Percentiles rank a stretch among this genome's conserved stretches.
Conservation (phyloP, 2,329 filamentous ascomycete species). For the Arthroderma sp. region DNA sequence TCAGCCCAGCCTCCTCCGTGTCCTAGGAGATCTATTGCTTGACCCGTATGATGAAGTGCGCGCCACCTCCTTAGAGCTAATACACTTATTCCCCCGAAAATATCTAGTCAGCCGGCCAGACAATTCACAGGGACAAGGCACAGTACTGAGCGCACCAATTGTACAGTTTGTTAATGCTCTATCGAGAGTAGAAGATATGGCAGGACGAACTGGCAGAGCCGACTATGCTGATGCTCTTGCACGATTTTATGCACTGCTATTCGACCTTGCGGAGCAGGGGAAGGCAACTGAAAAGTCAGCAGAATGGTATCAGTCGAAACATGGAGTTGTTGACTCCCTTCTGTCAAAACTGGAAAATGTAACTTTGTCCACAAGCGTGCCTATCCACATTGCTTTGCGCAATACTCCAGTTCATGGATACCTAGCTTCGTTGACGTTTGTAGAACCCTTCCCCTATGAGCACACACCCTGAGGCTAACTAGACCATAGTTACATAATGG, state of each 20-base stretch:
- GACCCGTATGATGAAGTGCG: slow-evolving; percentile 92
- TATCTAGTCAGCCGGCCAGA: slow-evolving; percentile 10
- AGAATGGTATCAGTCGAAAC: slow-evolving; percentile 24
- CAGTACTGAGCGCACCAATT: neutral
- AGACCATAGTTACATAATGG: slow-evolving; percentile 34
- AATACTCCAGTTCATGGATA: slow-evolving; percentile 56
- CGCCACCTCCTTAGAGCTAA: slow-evolving; percentile 35
- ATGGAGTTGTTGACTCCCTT: slow-evolving; percentile 44
- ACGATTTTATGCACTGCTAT: slow-evolving; percentile 58
- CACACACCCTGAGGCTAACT: neutral
- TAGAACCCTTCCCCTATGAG: neutral
- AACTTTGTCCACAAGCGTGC: slow-evolving; percentile 46
- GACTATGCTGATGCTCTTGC: slow-evolving; percentile 90
- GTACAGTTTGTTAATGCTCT: slow-evolving; percentile 20
- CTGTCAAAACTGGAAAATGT: slow-evolving; percentile 52
- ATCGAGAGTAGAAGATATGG: slow-evolving; percentile 23
- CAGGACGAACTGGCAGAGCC: slow-evolving; percentile 57
- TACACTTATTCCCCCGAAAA: slow-evolving; percentile 27
- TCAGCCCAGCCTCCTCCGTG: slow-evolving; percentile 28
- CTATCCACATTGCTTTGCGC: slow-evolving; percentile 54
- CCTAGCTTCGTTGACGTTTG: slow-evolving; percentile 52
- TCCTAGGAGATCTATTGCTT: slow-evolving; percentile 65
- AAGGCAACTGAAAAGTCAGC: slow-evolving; percentile 7
- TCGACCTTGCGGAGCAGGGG: slow-evolving; percentile 39
- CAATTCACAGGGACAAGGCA: neutral